A percentile compares a stretch with the other conserved stretches of the same genome.
Evolutionary conservation across 2,329 filamentous ascomycete species (phyloP).

Genomic region (Pestalotiopsis sp.): DNA sequence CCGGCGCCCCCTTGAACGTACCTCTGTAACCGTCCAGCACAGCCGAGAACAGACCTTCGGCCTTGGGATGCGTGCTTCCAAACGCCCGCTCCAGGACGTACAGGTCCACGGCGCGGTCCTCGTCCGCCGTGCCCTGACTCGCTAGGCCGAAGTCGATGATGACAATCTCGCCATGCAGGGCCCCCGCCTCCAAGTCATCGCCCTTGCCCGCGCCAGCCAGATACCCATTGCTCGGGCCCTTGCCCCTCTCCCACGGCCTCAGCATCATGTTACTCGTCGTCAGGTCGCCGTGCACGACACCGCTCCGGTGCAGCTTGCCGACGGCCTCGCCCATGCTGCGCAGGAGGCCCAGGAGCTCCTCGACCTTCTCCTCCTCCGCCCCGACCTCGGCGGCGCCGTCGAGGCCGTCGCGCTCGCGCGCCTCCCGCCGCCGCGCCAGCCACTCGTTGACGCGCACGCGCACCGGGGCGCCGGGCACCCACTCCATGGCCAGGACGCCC

Average conservation of each 20-base stretch:
- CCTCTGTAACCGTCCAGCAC: slow-evolving; percentile 73
- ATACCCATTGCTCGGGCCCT: slow-evolving; percentile 16
- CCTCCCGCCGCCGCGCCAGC: slow-evolving; percentile 49
- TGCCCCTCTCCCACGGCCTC: slow-evolving; percentile 37
- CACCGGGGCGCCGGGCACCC: slow-evolving; percentile 74
- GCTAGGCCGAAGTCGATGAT: slow-evolving; percentile 95
- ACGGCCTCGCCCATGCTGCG: slow-evolving; percentile 69
- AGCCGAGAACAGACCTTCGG: slow-evolving; percentile 73
- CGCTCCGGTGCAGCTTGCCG: slow-evolving; percentile 76
- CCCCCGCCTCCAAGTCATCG: slow-evolving; percentile 22
- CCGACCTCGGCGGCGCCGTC: slow-evolving; percentile 16
- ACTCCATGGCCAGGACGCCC: slow-evolving; percentile 82
- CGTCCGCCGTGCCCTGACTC: slow-evolving; percentile 76
- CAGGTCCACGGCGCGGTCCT: slow-evolving; percentile 92
- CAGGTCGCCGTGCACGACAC: slow-evolving; percentile 90
- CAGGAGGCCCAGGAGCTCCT: slow-evolving; percentile 63
- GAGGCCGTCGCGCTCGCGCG: not conserved
- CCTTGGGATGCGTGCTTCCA: slow-evolving; percentile 87
- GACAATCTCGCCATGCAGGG: slow-evolving; percentile 72
- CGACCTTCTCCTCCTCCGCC: slow-evolving; percentile 42
- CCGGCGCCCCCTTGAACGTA: slow-evolving; percentile 71
- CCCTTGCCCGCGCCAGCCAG: slow-evolving; percentile 11
- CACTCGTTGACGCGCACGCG: slow-evolving; percentile 69
- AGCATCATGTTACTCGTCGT: slow-evolving; percentile 98
- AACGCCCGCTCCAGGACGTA: slow-evolving; percentile 96